Conservation (phyloP, 2,329 filamentous ascomycete genomes). For the Talaromyces funiculosus region DNA sequence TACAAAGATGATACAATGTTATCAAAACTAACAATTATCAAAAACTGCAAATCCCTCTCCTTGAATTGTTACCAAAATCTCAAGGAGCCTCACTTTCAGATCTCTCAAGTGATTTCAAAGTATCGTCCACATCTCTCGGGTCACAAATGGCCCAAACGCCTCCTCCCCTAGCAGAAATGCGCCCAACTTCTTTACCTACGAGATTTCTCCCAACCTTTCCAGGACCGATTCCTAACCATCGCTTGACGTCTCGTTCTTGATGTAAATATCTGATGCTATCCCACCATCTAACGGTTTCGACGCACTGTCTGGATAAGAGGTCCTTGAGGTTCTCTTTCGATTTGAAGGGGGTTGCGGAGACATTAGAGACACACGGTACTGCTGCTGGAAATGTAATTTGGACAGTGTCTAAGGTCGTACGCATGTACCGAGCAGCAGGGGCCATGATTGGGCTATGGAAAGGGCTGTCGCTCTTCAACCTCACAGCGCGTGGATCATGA, state of each 20-base stretch:
- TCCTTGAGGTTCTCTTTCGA: constrained; percentile 71
- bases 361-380: constrained; percentile 79
- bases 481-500: constrained; percentile 82
- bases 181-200: constrained; percentile 89
- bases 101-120: constrained; percentile 59
- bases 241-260: constrained; percentile 69
- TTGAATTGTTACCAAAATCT: background rate
- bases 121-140: constrained; percentile 67
- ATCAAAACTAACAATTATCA: background rate
- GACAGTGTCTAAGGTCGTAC: constrained; percentile 56
- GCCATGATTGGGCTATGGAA: constrained; percentile 92
- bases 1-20: background rate
- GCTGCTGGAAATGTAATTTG: constrained; percentile 68
- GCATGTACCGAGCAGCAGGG: constrained; percentile 72
- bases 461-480: constrained; percentile 78
- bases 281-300: constrained; percentile 95
- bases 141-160: constrained; percentile 90
- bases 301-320: constrained; percentile 69
- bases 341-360: constrained; percentile 70
- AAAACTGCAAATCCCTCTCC: background rate
- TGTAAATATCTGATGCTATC: constrained; percentile 87
- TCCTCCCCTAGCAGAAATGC: constrained; percentile 75
- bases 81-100: constrained; percentile 42
- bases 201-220: constrained; percentile 91
- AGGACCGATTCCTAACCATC: constrained; percentile 89